phyloP scores from a whole-genome alignment of 2,329 filamentous ascomycete species.

The Cadophora malorum region DNA sequence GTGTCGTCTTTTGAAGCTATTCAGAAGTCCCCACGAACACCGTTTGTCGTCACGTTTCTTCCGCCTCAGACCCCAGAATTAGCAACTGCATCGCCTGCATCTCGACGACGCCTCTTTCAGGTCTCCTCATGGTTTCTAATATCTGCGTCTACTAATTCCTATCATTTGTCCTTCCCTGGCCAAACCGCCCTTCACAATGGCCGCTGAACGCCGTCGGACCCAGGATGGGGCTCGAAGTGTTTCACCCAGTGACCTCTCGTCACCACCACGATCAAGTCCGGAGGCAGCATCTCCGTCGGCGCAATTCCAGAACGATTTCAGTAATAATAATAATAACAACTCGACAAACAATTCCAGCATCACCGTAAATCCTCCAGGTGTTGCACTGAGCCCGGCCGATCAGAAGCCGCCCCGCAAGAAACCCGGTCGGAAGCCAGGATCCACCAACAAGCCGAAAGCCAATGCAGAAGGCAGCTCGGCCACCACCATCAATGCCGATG shows the following conservation, averaged over 20 bases:
- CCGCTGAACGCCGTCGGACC: conserved; percentile 23
- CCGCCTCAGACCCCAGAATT: conserved; percentile 12
- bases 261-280: conserved; percentile 57
- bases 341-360: conserved; percentile 34
- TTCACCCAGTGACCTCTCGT: conserved; percentile 54
- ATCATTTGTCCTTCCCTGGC: background rate
- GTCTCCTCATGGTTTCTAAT: conserved; percentile 9
- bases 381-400: conserved; percentile 28
- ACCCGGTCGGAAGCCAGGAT: conserved; percentile 69
- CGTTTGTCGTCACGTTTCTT: conserved; percentile 34
- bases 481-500: conserved; percentile 49
- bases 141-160: conserved; percentile 7
- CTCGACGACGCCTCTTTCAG: background rate
- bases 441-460: conserved; percentile 47
- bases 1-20: conserved; percentile 42
- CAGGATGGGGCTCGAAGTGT: conserved; percentile 30
- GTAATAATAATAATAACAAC: conserved; percentile 4
- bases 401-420: conserved; percentile 57
- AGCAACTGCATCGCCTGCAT: conserved; percentile 3
- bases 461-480: conserved; percentile 48
- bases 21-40: conserved; percentile 31
- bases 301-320: conserved; percentile 39
- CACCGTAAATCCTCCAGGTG: conserved; percentile 35
- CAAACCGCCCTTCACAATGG: conserved; percentile 19
- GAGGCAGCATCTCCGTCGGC: conserved; percentile 55